phyloP scores from a whole-genome alignment of 495 filamentous ascomycete species.

The Lepraria neglecta region DNA sequence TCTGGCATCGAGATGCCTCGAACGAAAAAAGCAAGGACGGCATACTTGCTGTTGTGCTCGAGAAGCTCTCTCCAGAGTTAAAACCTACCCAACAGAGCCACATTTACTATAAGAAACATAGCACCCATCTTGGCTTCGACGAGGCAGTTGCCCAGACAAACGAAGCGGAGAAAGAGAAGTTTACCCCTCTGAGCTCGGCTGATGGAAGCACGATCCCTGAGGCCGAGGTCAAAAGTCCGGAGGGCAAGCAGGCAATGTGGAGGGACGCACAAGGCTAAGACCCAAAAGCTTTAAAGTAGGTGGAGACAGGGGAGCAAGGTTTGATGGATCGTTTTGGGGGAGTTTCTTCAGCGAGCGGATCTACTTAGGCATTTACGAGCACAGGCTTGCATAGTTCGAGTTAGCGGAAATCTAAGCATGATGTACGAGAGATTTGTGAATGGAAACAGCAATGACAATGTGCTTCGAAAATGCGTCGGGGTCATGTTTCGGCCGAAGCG shows the following conservation, averaged over 20 bases:
- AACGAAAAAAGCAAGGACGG: conserved; percentile 66
- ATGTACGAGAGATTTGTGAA: too few species aligned
- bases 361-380: too few species aligned
- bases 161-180: conserved; percentile 13
- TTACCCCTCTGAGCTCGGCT: neutral
- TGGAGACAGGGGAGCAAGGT: too few species aligned
- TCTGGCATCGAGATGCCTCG: conserved; percentile 80
- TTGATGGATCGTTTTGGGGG: too few species aligned
- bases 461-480: too few species aligned
- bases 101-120: conserved; percentile 62
- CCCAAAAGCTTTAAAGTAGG: neutral
- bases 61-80: conserved; percentile 59
- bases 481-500: too few species aligned
- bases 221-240: neutral
- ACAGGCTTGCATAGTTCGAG: too few species aligned
- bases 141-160: conserved; percentile 31
- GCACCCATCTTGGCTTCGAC: conserved; percentile 51
- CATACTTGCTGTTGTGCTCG: conserved; percentile 61
- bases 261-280: conserved; percentile 5
- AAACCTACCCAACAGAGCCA: conserved; percentile 55
- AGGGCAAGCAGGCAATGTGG: conserved; percentile 1
- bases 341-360: too few species aligned
- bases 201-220: conserved; percentile 10
- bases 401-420: too few species aligned
- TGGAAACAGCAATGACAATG: too few species aligned